Base-by-base conservation (phyloP, 306 rosid species). In the Quercus glauca region DNA sequence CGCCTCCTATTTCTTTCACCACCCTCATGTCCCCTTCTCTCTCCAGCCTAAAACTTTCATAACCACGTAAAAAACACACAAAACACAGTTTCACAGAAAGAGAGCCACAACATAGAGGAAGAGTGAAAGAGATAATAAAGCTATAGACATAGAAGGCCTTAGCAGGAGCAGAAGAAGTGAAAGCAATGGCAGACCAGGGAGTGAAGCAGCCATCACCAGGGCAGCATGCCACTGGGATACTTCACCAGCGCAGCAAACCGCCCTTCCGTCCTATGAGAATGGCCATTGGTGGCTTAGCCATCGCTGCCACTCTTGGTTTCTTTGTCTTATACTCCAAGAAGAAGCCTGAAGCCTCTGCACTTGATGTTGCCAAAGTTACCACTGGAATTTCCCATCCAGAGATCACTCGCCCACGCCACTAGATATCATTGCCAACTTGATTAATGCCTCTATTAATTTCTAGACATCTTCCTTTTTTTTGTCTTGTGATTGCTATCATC, bases 281-380 rank as follows among this genome's bases (percentile, higher is more conserved):
- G 90, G 93, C 90, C 11, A 23, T 86, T 25, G 92, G 83, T 0
- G 93, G 96, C 1, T 85, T 91, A 52, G 96, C 87, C 26, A 77
- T 81, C 13, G 78, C 85, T 1, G 26, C 81, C 41, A 84, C 86
- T 20, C n/a, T 91, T 1, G 92, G 87, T 43, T 91, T 81, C 78
- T 55, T 83, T 0, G 85, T 89, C 6, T 83, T 91, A 49, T 87
- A 86, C 85, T 70, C 89, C 79, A 88, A 86, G 73, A 91, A 91
- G 86, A 89, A 89, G 85, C 93, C 92, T 0, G 93, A 91, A 79
- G 93, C 96, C 43, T 85, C 93, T 9, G 91, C 93, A 2, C 13
- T 83, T 37, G 93, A 91, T 28, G 90, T 89, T 55, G 96, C 96
- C 6, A 90, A 83, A 89, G 92, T 88, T 71, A 52, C 85, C 45